Evolutionary conservation across 2,329 filamentous ascomycete genomes (phyloP).

Genomic region (Aplosporella prunicola): DNA sequence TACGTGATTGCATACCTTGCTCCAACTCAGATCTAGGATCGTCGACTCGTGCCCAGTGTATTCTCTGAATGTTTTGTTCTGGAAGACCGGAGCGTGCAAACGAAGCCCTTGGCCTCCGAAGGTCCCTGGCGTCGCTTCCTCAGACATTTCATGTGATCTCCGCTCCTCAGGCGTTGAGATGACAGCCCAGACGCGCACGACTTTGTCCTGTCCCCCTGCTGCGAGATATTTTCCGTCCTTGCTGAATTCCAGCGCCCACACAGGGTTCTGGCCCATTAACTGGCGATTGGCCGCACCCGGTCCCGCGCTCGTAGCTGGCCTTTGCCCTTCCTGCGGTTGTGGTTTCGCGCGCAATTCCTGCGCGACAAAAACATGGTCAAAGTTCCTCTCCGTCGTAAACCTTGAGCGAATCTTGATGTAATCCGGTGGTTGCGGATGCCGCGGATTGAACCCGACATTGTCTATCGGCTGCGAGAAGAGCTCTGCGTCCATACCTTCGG

Average conservation of each 20-base stretch:
- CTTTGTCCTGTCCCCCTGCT: constrained; percentile 79
- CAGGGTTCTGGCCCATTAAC: constrained; percentile 48
- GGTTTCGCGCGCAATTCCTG: constrained; percentile 69
- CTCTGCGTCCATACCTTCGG: constrained; percentile 72
- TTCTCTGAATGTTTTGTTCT: constrained; percentile 64
- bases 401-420: constrained; percentile 80
- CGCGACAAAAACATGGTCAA: constrained; percentile 80
- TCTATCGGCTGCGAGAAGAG: constrained; percentile 71
- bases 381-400: constrained; percentile 72
- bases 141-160: constrained; percentile 60
- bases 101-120: constrained; percentile 47
- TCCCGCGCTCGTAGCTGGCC: constrained; percentile 16
- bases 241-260: constrained; percentile 92
- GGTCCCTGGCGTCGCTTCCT: constrained; percentile 38
- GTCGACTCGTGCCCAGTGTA: constrained; percentile 78
- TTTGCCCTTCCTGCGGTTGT: constrained; percentile 19
- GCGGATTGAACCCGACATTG: constrained; percentile 67
- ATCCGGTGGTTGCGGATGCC: constrained; percentile 77
- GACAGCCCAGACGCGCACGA: constrained; percentile 82
- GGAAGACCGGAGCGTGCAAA: constrained; percentile 85
- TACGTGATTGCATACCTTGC: constrained; percentile 50
- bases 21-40: constrained; percentile 90
- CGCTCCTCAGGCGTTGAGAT: constrained; percentile 76
- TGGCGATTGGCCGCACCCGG: neutral
- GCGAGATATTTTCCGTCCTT: constrained; percentile 84